phyloP scores from a whole-genome alignment of 2,329 filamentous ascomycete genomes.

The Arthrobotrys musiformis region DNA sequence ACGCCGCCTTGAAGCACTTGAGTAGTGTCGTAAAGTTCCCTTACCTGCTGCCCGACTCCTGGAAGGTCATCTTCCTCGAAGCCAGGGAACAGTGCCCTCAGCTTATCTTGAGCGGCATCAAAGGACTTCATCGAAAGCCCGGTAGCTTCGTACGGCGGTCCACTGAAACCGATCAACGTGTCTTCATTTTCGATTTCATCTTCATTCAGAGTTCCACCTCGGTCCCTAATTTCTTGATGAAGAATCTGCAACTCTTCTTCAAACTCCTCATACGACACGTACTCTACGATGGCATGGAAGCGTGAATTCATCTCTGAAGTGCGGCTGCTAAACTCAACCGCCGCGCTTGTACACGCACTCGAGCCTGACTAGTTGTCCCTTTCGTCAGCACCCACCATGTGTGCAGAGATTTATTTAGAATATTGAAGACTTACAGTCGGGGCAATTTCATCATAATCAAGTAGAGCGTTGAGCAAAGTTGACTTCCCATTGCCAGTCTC shows the following conservation, averaged over 20 bases:
- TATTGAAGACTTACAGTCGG: not conserved
- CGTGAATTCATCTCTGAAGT: not conserved
- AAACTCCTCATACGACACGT: constrained; percentile 22
- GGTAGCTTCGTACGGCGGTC: too few species aligned
- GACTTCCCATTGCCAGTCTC: not conserved
- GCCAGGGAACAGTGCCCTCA: not conserved
- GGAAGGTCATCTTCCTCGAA: not conserved
- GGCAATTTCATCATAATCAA: not conserved
- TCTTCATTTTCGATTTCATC: not conserved
- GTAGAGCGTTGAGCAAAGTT: not conserved
- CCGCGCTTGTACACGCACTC: not conserved
- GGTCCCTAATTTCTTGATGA: not conserved
- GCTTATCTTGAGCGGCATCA: too few species aligned
- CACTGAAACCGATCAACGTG: too few species aligned
- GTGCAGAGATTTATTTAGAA: too few species aligned
- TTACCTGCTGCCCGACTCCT: not conserved
- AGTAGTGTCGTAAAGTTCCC: not conserved
- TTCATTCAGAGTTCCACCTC: not conserved
- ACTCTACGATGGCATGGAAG: constrained; percentile 8
- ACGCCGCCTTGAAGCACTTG: not conserved
- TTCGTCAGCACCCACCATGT: too few species aligned
- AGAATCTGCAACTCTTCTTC: constrained; percentile 28
- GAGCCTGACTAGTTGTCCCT: not conserved
- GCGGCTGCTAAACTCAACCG: not conserved
- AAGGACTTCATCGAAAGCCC: too few species aligned